Evolutionary conservation across 768 basidiomycete species (phyloP).

Genomic region (Boletus insuetus): DNA sequence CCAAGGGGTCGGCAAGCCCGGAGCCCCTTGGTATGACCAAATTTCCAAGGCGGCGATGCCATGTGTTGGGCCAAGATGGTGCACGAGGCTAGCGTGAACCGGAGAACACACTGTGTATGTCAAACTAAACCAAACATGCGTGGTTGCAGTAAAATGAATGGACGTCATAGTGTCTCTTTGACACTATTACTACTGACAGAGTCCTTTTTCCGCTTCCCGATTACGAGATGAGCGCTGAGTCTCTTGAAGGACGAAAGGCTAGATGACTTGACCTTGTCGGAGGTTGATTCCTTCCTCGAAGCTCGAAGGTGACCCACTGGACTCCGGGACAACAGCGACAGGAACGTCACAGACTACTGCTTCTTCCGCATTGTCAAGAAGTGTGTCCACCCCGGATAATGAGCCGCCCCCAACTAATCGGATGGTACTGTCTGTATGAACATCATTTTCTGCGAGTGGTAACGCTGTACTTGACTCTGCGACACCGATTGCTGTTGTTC

Average conservation of each 20-base stretch:
- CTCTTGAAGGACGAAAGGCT: conserved; percentile 60
- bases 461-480: conserved; percentile 8
- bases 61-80: background rate
- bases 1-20: too few species aligned
- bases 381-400: conserved; percentile 26
- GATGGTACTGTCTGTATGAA: conserved; percentile 43
- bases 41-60: too few species aligned
- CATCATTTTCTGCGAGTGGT: conserved; percentile 15
- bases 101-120: conserved; percentile 18
- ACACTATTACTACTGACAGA: conserved; percentile 45
- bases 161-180: conserved; percentile 37
- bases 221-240: conserved; percentile 41
- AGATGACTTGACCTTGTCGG: conserved; percentile 50
- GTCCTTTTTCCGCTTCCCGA: conserved; percentile 51
- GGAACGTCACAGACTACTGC: conserved; percentile 36
- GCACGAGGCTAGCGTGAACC: conserved; percentile 18
- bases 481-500: background rate
- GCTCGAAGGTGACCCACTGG: conserved; percentile 21
- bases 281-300: conserved; percentile 37
- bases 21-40: too few species aligned
- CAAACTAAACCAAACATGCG: conserved; percentile 17
- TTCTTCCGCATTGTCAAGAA: conserved; percentile 33
- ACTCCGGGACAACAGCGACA: conserved; percentile 35
- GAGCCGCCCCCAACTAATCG: conserved; percentile 60
- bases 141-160: conserved; percentile 9